Percentiles rank a stretch among this genome's conserved stretches.
Conservation (phyloP, 495 filamentous ascomycete genomes). For the Xylaria nigripes region DNA sequence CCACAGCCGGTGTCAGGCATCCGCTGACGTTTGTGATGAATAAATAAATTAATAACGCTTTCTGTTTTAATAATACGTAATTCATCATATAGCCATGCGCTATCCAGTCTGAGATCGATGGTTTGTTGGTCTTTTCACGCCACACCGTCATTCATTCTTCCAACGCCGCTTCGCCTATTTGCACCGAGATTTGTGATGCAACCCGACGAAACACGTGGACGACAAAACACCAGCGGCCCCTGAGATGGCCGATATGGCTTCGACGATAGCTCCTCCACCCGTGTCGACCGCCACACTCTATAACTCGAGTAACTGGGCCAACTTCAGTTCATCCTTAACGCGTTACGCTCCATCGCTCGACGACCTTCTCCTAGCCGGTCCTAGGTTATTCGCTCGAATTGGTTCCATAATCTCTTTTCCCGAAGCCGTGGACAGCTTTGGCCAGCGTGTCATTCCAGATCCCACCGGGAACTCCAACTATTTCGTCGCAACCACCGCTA, state of each 20-base stretch:
- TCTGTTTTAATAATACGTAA: not conserved
- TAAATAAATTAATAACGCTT: not conserved
- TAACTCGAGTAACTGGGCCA: slow-evolving; percentile 39
- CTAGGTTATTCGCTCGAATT: slow-evolving; percentile 55
- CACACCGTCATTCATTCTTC: not conserved
- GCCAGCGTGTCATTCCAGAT: slow-evolving; percentile 54
- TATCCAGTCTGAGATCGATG: not conserved
- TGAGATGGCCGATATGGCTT: slow-evolving; percentile 23
- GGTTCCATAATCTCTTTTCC: slow-evolving; percentile 52
- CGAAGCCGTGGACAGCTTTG: slow-evolving; percentile 55
- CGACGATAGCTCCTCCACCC: slow-evolving; percentile 19
- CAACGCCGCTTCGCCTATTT: not conserved
- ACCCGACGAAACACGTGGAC: not conserved
- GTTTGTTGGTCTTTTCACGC: not conserved
- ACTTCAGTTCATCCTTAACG: slow-evolving; percentile 38
- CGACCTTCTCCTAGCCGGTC: slow-evolving; percentile 53
- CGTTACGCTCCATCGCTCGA: slow-evolving; percentile 39
- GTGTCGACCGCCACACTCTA: slow-evolving; percentile 11
- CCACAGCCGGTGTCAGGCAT: not conserved
- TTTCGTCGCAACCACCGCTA: slow-evolving; percentile 26
- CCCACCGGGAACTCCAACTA: slow-evolving; percentile 36
- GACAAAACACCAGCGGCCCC: not conserved
- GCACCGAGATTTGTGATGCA: not conserved
- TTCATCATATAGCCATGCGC: not conserved
- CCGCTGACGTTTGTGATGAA: not conserved